Evolutionary conservation across 2,329 filamentous ascomycete genomes (phyloP).

Genomic region (Colletotrichum godetiae): DNA sequence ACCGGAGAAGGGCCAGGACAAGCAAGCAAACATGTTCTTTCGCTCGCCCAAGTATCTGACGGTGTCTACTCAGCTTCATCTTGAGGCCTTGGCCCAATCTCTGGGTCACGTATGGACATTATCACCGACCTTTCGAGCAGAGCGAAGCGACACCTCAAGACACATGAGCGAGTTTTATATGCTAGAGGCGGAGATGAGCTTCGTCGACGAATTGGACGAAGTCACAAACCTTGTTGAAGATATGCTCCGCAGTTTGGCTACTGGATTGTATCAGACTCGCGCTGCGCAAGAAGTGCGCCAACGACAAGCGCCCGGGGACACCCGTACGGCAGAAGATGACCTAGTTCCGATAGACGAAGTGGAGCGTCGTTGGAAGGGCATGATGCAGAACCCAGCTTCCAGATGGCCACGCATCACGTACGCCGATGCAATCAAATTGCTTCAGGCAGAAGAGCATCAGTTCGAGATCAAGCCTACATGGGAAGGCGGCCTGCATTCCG

Average conservation of each 20-base stretch:
- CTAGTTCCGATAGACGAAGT: conserved; percentile 63
- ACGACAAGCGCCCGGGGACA: conserved; percentile 32
- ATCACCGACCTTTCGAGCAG: conserved; percentile 93
- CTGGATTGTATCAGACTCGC: conserved; percentile 52
- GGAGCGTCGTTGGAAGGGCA: conserved; percentile 76
- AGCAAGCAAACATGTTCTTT: conserved; percentile 75
- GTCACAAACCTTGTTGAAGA: conserved; percentile 86
- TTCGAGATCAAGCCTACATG: conserved; percentile 80
- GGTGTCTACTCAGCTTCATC: conserved; percentile 92
- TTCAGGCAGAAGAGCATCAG: conserved; percentile 68
- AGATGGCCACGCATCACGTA: conserved; percentile 88
- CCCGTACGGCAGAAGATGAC: conserved; percentile 44
- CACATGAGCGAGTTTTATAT: conserved; percentile 99
- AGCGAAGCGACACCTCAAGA: conserved; percentile 90
- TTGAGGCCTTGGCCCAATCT: conserved; percentile 90
- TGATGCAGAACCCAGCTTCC: conserved; percentile 58
- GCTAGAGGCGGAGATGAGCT: conserved; percentile 92
- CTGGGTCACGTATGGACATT: conserved; percentile 93
- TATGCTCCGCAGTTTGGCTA: conserved; percentile 71
- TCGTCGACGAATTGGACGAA: conserved; percentile 74
- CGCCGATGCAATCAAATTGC: conserved; percentile 76
- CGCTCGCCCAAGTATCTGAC: conserved; percentile 91
- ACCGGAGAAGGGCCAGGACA: conserved; percentile 45
- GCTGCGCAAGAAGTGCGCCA: conserved; percentile 57
- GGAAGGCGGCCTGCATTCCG: conserved; percentile 82